Evolutionary conservation across 2,329 filamentous ascomycete genomes (phyloP).

Genomic region (Hymenoscyphus linearis): DNA sequence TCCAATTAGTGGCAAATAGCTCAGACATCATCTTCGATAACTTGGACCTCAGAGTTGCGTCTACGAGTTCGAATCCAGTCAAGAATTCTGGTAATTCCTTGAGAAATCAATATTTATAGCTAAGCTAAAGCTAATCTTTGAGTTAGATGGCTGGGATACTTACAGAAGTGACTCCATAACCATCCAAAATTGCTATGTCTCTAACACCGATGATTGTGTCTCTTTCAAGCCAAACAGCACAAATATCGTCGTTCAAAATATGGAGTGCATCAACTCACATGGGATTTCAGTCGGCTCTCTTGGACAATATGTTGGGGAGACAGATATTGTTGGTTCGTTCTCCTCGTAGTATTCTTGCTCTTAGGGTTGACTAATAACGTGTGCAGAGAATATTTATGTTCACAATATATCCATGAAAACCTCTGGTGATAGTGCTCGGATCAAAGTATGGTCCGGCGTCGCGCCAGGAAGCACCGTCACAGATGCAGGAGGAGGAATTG

Average conservation of each 20-base stretch:
- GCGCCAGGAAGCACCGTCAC: slow-evolving; percentile 45
- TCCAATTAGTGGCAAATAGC: slow-evolving; percentile 46
- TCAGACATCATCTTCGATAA: slow-evolving; percentile 47
- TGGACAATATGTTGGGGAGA: background rate
- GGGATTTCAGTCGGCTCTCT: background rate
- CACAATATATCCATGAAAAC: slow-evolving; percentile 46
- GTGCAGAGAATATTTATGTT: slow-evolving; percentile 57
- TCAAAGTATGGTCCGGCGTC: slow-evolving; percentile 53
- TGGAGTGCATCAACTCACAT: background rate
- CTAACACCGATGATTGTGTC: background rate
- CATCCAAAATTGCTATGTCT: background rate
- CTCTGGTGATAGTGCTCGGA: slow-evolving; percentile 53
- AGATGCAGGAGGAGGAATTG: slow-evolving; percentile 53
- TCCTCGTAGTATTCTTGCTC: background rate
- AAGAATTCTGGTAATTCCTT: slow-evolving; percentile 42
- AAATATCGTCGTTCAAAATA: background rate
- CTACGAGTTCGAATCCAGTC: slow-evolving; percentile 40
- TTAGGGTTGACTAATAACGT: background rate
- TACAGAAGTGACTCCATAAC: background rate
- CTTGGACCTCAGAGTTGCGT: slow-evolving; percentile 45
- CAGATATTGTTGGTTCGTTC: slow-evolving; percentile 26
- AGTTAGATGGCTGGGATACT: background rate
- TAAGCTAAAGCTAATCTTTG: background rate
- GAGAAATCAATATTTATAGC: background rate
- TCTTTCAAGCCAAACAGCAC: background rate